Evolutionary conservation across 169 alveolate species (phyloP).

Genomic region (Plasmodium malariae): DNA sequence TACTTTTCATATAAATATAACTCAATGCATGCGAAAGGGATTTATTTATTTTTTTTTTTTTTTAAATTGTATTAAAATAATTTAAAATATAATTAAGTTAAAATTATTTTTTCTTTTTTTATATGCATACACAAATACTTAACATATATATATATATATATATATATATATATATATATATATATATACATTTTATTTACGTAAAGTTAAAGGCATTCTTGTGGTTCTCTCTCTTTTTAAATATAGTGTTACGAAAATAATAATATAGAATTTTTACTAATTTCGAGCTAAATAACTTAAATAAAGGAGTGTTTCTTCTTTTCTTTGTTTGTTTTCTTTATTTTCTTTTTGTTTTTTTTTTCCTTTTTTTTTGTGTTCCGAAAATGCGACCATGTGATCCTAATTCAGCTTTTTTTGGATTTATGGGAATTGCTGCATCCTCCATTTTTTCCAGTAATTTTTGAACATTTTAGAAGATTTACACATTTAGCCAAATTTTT

Average conservation of each 20-base stretch:
- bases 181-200: conserved; percentile 10
- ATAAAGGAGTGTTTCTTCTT: not conserved
- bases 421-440: conserved; percentile 99
- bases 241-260: not conserved
- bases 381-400: conserved; percentile 91
- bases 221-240: not conserved
- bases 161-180: conserved; percentile 8
- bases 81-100: not conserved
- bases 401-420: conserved; percentile 97
- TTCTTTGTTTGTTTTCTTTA: not conserved
- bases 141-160: conserved; percentile 2
- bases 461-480: not conserved
- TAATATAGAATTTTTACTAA: not conserved
- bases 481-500: not conserved
- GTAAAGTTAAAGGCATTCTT: not conserved
- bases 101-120: conserved; percentile 17
- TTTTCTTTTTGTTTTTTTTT: conserved; percentile 3
- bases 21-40: conserved; percentile 71
- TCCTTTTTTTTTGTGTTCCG: conserved; percentile 38
- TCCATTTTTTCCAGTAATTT: conserved; percentile 96
- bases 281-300: not conserved
- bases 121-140: conserved; percentile 8
- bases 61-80: conserved; percentile 1
- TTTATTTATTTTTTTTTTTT: conserved; percentile 25
- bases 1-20: conserved; percentile 8